Base-by-base conservation (phyloP, 257 asterid genomes). In the Salvia rosmarinus region DNA sequence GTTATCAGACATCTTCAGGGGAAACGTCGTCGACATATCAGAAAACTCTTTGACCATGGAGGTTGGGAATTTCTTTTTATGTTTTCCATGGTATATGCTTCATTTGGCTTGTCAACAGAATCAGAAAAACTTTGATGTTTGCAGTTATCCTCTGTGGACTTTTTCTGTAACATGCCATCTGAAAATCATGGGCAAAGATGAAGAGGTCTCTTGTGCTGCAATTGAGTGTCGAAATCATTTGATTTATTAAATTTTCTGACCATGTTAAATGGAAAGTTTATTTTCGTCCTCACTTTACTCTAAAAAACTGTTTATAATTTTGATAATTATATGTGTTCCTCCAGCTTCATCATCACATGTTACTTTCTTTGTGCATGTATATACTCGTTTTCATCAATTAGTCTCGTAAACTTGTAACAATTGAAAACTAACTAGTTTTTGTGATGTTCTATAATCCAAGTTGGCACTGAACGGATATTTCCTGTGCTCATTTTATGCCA, bases 1-100 rank as follows among this genome's bases (percentile, higher is more conserved):
- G 94, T 76, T 91, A 54, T 88, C 78, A 71, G 86, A 91, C 73
- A 83, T 81, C 82, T 91, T 91, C 89, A 83, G 97, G 80, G 97
- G 81, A 58, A 91, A 80, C 40, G 65, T 89, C 25, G 96, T 91
- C 84, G 97, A 91, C 85, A 85, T 51, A 81, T 85, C 97, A 50
- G 97, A 87, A 64, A 83, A 87, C 62, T 84, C 81, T 79, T 69
- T 87, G 85, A 91, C 97, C 50, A 70, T 91, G 43, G 95, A 91
- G 96, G 97, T 89, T 76, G 74, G 67, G 9, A 62, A n/a, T 57
- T 25, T 77, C 32, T 66, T 49, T 77, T 67, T 69, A 32, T 19
- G 8, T 52, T 71, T 68, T 46, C 30, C 28, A 21, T 51, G 51
- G 35, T 71, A 25, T 66, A 25, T 57, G 73, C 32, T 77, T 70